Percentiles rank a stretch among this genome's conserved stretches.
These are phyloP conservation scores for Pseudocercospora macadamiae DNA, from an alignment of 2,329 filamentous ascomycete species.

Conservation along the genomic window DNA sequence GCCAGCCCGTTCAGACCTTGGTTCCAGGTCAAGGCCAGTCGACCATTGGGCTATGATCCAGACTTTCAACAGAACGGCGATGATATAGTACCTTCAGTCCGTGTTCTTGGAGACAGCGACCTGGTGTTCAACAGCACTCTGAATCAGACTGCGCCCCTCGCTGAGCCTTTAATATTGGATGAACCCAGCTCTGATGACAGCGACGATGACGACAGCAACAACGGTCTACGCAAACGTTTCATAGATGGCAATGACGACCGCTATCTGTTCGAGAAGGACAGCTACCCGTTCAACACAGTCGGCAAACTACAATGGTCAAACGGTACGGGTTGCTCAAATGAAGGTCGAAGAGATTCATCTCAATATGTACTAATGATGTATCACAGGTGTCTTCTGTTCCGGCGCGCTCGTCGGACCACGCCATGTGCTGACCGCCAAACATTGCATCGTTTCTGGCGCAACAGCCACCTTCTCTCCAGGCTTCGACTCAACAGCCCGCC, in stretches of 20 bases:
- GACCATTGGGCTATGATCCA: neutral
- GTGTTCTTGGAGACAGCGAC: neutral
- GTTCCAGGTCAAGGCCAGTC: neutral
- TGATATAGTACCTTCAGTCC: neutral
- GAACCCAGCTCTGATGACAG: neutral
- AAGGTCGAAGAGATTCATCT: neutral
- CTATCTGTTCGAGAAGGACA: constrained; percentile 2
- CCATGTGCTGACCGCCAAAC: constrained; percentile 18
- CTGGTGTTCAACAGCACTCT: neutral
- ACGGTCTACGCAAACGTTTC: neutral
- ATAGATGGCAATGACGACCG: constrained; percentile 4
- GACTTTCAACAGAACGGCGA: neutral
- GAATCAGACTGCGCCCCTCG: neutral
- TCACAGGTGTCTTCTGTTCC: constrained; percentile 8
- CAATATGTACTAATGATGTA: neutral
- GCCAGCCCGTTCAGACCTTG: neutral
- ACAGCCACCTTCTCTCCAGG: constrained; percentile 14
- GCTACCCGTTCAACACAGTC: constrained; percentile 3
- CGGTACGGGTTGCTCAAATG: neutral
- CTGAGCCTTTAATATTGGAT: neutral
- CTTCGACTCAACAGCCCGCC: constrained; percentile 14
- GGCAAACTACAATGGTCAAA: constrained; percentile 6
- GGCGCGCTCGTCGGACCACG: constrained; percentile 15
- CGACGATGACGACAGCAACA: neutral
- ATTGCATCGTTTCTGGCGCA: constrained; percentile 12